Evolutionary conservation across 2,329 filamentous ascomycete genomes (phyloP).

Genomic region (Hymenoscyphus infarciens): DNA sequence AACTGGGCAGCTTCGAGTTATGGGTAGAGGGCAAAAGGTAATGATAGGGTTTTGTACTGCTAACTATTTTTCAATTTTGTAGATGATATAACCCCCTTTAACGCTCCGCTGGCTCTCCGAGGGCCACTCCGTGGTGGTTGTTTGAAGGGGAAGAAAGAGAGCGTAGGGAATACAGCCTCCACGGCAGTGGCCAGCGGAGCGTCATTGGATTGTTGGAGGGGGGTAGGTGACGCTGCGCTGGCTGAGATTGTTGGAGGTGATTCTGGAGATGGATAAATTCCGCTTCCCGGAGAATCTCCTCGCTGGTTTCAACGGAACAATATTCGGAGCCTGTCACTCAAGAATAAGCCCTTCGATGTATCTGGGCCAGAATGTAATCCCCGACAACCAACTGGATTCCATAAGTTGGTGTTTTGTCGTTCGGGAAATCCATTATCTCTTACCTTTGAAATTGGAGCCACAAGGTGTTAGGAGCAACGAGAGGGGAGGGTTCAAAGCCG

Average conservation of each 20-base stretch:
- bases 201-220: too few relatives aligned
- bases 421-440: background rate
- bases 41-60: background rate
- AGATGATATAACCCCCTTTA: too few relatives aligned
- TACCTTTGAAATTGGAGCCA: background rate
- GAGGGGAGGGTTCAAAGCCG: background rate
- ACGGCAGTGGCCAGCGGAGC: too few relatives aligned
- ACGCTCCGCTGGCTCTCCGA: too few relatives aligned
- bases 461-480: background rate
- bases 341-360: background rate
- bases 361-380: background rate
- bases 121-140: too few relatives aligned
- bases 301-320: slow-evolving; percentile 2
- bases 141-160: too few relatives aligned
- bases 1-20: background rate
- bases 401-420: background rate
- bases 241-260: too few relatives aligned
- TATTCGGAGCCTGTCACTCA: background rate
- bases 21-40: background rate
- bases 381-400: background rate
- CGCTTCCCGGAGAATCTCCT: background rate
- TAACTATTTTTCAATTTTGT: background rate
- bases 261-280: too few relatives aligned
- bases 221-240: too few relatives aligned
- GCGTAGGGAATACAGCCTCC: too few relatives aligned